Evolutionary conservation across 2,329 filamentous ascomycete species (phyloP).

Genomic region (Penicillium sp.): DNA sequence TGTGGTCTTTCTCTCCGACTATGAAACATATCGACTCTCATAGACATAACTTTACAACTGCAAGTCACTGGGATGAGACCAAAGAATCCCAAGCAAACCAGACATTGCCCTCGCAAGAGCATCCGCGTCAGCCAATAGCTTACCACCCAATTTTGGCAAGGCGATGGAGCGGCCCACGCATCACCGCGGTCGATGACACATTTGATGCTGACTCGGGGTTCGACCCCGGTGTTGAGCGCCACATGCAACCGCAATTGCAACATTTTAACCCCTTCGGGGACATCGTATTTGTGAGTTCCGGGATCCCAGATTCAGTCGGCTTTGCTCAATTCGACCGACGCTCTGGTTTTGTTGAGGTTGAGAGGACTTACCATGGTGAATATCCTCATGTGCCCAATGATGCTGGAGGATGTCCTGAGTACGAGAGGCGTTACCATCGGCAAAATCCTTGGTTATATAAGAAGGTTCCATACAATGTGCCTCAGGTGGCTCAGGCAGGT

Average conservation of each 20-base stretch:
- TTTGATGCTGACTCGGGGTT: neutral
- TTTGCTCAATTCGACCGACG: neutral
- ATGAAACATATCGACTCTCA: no score
- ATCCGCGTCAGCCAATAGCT: no score
- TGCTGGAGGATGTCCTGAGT: neutral
- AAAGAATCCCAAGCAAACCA: no score
- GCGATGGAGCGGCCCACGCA: no score
- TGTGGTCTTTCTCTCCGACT: no score
- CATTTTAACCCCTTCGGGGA: neutral
- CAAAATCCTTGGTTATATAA: neutral
- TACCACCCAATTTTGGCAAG: no score
- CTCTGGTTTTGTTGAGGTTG: neutral
- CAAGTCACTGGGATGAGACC: no score
- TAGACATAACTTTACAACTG: no score
- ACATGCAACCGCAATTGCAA: neutral
- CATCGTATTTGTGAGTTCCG: neutral
- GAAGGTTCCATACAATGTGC: neutral
- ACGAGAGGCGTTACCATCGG: neutral
- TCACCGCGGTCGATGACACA: neutral
- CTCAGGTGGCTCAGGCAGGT: no score
- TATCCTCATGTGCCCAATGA: neutral
- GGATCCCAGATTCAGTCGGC: neutral
- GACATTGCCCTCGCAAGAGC: no score
- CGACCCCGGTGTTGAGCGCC: neutral
- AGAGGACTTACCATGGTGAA: neutral